A percentile compares a stretch with the other conserved stretches of the same genome.
Conservation (phyloP, 148 eudicot genomes). For the Fagopyrum esculentum region DNA sequence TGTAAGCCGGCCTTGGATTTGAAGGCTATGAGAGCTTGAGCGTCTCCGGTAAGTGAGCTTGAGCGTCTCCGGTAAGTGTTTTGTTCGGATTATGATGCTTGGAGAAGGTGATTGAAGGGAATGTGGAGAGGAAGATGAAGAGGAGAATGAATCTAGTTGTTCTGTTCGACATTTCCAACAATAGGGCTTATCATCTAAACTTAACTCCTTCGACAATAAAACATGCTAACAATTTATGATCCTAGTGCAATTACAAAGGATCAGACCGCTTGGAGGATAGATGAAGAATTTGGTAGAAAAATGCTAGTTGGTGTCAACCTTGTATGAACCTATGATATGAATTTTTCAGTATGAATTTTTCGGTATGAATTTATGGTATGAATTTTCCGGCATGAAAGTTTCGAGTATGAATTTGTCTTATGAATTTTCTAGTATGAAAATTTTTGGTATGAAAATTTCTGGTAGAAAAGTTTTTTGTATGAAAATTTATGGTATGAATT, state of each 20-base stretch:
- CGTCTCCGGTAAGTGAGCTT: conserved; percentile 37
- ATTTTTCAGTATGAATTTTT: no score
- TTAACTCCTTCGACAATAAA: not conserved
- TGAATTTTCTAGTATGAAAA: no score
- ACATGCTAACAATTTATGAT: not conserved
- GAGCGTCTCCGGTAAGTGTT: conserved; percentile 21
- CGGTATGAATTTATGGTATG: conserved; percentile 14
- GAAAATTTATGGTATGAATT: no score
- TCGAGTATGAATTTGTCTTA: no score
- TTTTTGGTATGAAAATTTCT: no score
- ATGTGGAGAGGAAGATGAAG: not conserved
- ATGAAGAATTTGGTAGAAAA: conserved; percentile 87
- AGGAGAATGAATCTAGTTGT: not conserved
- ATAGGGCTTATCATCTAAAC: not conserved
- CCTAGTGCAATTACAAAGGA: conserved; percentile 32
- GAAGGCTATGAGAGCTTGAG: conserved; percentile 32
- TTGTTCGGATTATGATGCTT: not conserved
- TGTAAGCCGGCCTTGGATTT: conserved; percentile 32
- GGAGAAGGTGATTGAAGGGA: not conserved
- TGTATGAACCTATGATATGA: no score
- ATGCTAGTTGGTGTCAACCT: conserved; percentile 97
- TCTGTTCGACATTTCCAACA: conserved; percentile 2
- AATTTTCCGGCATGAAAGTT: no score
- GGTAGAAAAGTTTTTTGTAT: no score
- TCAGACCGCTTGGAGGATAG: conserved; percentile 86